Base-by-base conservation (phyloP, 768 basidiomycete species). In the Pisolithus marmoratus region DNA sequence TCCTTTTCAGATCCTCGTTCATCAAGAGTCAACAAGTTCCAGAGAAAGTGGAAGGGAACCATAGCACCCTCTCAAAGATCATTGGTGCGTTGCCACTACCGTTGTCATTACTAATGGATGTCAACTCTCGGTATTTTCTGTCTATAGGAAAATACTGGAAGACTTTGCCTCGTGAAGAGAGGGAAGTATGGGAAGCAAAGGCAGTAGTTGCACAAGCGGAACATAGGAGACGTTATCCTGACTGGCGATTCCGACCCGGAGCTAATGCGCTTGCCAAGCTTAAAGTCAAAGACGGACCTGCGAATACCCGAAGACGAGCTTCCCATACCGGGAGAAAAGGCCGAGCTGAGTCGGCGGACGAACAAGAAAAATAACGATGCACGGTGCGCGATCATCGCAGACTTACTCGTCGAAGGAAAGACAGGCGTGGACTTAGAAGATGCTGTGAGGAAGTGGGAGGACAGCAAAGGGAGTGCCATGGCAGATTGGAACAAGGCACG, bases 221-320 rank as follows among this genome's bases (percentile, higher is more conserved):
- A 63, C 88, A 90, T 63, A 76, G 87, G 49, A 73, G 74, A 46
- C 74, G 79, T 51, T 90, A 90, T 63, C 88, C 88, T 1, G 85
- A 89, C 66, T 91, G 89, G 87, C 74, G 89, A 46, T 91, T 89
- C 65, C 77, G 84, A 46, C 87, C 85, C 4, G 82, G 80, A n/a
- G 68, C 76, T 40, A 76, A 72, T 56, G 73, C 66, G 48, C 68
- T 74, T 48, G 72, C 67, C 46, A 69, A 60, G 56, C 58, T 58
- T 45, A 71, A 68, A 61, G 66, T 74, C 56, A 71, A 72, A 52
- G 71, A 77, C 55, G 70, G 76, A 9, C 70, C 70, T 19, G 65
- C 52, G 7, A 24, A 59, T 27, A 67, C 60, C 50, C 58, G 66
- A 56, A 62, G 57, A 52, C 62, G 70, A 52, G 47, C 58, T 46